Conservation (phyloP, 2,329 filamentous ascomycete genomes). For the Claviceps sp. region DNA sequence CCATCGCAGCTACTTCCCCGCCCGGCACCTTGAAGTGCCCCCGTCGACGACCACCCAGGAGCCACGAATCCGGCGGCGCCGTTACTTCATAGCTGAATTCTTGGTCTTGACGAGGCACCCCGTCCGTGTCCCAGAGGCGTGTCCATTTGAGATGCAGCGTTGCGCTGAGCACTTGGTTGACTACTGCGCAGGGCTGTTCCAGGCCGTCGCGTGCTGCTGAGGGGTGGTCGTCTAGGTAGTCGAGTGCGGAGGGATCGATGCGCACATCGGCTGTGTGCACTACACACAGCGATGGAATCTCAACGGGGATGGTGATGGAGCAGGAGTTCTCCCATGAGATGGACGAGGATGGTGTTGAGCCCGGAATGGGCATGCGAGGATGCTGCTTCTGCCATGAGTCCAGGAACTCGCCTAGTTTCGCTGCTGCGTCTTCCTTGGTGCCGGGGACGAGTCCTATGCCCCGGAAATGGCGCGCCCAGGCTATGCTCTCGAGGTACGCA, state of each 20-base stretch:
- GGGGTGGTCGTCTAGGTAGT: slow-evolving; percentile 13
- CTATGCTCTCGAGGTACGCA: slow-evolving; percentile 27
- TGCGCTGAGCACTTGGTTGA: slow-evolving; percentile 53
- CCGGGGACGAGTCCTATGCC: slow-evolving; percentile 32
- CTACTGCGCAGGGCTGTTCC: slow-evolving; percentile 7
- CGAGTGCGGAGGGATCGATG: slow-evolving; percentile 27
- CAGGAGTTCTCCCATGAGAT: slow-evolving; percentile 22
- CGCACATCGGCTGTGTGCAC: slow-evolving; percentile 66
- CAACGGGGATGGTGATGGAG: slow-evolving; percentile 78
- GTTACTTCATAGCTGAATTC: slow-evolving; percentile 77
- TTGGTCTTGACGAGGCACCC: slow-evolving; percentile 32
- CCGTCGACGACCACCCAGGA: slow-evolving; percentile 69
- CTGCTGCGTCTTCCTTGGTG: slow-evolving; percentile 19
- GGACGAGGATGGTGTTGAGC: neutral
- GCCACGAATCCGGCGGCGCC: slow-evolving; percentile 63
- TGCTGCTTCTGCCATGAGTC: slow-evolving; percentile 19
- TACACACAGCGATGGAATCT: slow-evolving; percentile 70
- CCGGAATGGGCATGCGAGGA: slow-evolving; percentile 14
- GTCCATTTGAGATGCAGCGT: slow-evolving; percentile 51
- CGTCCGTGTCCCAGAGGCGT: slow-evolving; percentile 43
- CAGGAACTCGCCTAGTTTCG: slow-evolving; percentile 16
- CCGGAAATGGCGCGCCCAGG: slow-evolving; percentile 36
- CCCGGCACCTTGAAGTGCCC: slow-evolving; percentile 57
- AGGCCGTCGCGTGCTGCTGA: too few relatives aligned
- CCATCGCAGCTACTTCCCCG: slow-evolving; percentile 23